Evolutionary conservation across 768 basidiomycete species (phyloP), one percentile per base, ranked within the genome.

Genomic region (Cystofilobasidium ferigula): DNA sequence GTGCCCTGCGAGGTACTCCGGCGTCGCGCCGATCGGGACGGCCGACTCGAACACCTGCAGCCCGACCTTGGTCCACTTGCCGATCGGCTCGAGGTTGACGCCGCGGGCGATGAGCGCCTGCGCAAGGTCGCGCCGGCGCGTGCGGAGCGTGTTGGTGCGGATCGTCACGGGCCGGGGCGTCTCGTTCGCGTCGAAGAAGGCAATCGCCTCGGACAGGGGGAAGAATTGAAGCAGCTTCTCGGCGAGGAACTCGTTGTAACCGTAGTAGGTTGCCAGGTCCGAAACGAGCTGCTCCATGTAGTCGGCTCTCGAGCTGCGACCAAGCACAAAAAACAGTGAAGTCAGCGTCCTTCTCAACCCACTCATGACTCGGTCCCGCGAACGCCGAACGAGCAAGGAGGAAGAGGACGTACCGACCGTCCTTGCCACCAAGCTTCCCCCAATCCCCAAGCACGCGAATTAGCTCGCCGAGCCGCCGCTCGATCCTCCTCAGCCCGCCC

Each of bases 61-160:
- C 20, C 95, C 95, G 69, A 97, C 93, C 73, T 97, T 98, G 34
- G 89, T 89, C 95, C 95, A 98, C 78, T 98, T 98, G 35, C 94
- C 95, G 70, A 99, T 93, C 26, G 95, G 93, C 74, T 98, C 94
- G 62, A 99, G 82, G 73, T 89, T 95, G 69, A 98, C 95, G 38
- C 95, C 95, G 57, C 95, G 84, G 75, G 95, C 95, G 71, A 98
- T 85, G 40, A 99, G 81, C 0, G 85, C 82, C 77, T 98, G 94
- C 1, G 90, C 94, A 66, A 99, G 83, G 75, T 98, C 95, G 57
- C 94, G 84, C 71, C 95, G 81, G 69, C 95, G 83, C 0, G 92
- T 91, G 64, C 89, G 88, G 24, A 99, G 82, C 6, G 93, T 98
- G 76, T 99, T 99, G 40, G 93, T 92, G 67, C 95, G 88, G 73